Conservation (phyloP, 352 stramenopile genomes). For the Pythium coloratum region DNA sequence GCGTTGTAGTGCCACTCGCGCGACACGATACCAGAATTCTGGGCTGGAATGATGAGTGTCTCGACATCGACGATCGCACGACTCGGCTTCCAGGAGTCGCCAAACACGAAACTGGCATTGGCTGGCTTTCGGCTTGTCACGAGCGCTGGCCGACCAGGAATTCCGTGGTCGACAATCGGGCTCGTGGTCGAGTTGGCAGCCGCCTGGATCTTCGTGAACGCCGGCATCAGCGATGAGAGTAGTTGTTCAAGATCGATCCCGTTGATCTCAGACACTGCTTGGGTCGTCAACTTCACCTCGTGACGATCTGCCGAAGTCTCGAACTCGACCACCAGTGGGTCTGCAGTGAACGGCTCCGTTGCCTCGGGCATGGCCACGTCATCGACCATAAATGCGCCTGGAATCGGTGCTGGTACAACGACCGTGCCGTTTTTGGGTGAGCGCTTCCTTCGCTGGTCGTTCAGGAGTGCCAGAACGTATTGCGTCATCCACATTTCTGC, state of each 20-base stretch:
- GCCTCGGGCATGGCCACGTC: background rate
- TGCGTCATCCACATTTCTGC: background rate
- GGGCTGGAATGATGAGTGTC: background rate
- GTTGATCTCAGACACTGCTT: background rate
- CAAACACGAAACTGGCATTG: no score
- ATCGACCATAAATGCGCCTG: background rate
- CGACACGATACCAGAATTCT: background rate
- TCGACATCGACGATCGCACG: background rate
- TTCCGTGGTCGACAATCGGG: background rate
- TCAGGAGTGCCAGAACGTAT: background rate
- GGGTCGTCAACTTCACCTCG: background rate
- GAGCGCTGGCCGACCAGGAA: background rate
- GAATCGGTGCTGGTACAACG: background rate
- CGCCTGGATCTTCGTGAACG: background rate
- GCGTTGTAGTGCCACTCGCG: background rate
- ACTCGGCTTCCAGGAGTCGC: background rate
- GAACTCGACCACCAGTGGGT: background rate
- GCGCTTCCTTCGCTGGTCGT: background rate
- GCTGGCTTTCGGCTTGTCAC: background rate
- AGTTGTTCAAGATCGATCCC: background rate
- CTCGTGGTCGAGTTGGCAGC: background rate
- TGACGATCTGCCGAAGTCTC: background rate
- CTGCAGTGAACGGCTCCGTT: background rate
- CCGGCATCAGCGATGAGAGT: background rate
- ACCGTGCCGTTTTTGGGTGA: background rate